phyloP scores from a whole-genome alignment of 176 grass and related monocot species.

The Puccinellia tenuiflora region DNA sequence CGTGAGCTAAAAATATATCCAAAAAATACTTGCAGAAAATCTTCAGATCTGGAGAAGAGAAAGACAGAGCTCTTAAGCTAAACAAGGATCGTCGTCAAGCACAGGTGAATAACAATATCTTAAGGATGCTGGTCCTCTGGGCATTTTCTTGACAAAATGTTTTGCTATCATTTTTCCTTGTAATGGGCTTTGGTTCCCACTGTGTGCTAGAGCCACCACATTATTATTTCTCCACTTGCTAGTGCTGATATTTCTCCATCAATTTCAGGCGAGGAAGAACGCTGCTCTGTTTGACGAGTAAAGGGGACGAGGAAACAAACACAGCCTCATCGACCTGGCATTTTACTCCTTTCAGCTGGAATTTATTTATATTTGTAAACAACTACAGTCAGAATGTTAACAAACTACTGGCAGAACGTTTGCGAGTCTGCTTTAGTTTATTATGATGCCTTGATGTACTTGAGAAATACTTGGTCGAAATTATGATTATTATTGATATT shows the following conservation, averaged over 20 bases:
- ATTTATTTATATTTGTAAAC: constrained; percentile 3
- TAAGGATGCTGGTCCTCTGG: neutral
- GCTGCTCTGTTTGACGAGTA: constrained; percentile 41
- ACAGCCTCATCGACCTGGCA: neutral
- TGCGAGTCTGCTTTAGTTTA: neutral
- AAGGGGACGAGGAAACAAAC: neutral
- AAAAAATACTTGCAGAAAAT: constrained; percentile 60
- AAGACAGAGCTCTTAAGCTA: constrained; percentile 65
- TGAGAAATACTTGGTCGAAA: neutral
- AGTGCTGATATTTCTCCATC: neutral
- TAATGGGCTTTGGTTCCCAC: neutral
- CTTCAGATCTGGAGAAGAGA: constrained; percentile 59
- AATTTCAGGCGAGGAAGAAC: constrained; percentile 60
- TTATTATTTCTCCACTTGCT: neutral
- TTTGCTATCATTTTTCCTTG: neutral
- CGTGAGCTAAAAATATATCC: neutral
- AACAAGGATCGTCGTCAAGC: constrained; percentile 79
- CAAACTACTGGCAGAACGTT: neutral
- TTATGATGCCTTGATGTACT: neutral
- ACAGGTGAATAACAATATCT: constrained; percentile 35
- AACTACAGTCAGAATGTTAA: neutral
- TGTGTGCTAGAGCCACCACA: neutral
- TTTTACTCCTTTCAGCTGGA: neutral
- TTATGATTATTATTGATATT: neutral
- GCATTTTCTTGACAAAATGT: neutral